Base-by-base conservation (phyloP, 208 protist genomes). In the Acanthamoeba healyi region DNA sequence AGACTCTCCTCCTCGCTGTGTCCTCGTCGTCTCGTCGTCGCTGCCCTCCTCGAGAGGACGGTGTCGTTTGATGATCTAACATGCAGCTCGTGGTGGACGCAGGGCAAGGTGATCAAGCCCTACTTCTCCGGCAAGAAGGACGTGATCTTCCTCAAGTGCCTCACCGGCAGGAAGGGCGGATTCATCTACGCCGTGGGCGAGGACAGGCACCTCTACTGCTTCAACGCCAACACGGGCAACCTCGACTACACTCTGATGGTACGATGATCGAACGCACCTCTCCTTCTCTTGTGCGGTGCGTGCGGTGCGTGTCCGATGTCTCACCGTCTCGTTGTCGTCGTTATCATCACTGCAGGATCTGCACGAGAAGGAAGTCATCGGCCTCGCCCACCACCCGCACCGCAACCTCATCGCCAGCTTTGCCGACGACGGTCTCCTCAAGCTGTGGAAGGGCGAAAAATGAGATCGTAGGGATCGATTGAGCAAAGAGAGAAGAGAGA, bases 391-490 rank as follows among this genome's bases (percentile, higher is more conserved):
- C 79, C 96, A 97, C 89, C 95, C 95, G 26, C 93, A 95, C 91
- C 67, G 92, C 36, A 97, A 97, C 94, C 51, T 96, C 63, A 38
- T 97, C 49, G 95, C 94, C 54, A 96, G 94, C 36, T 96, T 79
- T 46, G 58, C 70, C n/a, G 63, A 67, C 58, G 96, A 97, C 38
- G 63, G 89, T n/a, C 49, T 79, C 5, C 67, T 97, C 22, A 92
- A 94, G 58, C 86, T 97, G 12, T 97, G 96, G 96, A 89, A 63
- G 54, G 84, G 58, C 84, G 51, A 91, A 26, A 91, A 74, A 49
- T 65, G 36, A 40, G 46, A n/a, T n/a, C n/a, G n/a, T n/a, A n/a
- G n/a, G n/a, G n/a, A n/a, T n/a, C n/a, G n/a, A n/a, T n/a, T n/a
- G n/a, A n/a, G n/a, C n/a, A n/a, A n/a, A n/a, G n/a, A n/a, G n/a